phyloP scores from a whole-genome alignment of 768 basidiomycete genomes.

The Auriscalpium microsporum region DNA sequence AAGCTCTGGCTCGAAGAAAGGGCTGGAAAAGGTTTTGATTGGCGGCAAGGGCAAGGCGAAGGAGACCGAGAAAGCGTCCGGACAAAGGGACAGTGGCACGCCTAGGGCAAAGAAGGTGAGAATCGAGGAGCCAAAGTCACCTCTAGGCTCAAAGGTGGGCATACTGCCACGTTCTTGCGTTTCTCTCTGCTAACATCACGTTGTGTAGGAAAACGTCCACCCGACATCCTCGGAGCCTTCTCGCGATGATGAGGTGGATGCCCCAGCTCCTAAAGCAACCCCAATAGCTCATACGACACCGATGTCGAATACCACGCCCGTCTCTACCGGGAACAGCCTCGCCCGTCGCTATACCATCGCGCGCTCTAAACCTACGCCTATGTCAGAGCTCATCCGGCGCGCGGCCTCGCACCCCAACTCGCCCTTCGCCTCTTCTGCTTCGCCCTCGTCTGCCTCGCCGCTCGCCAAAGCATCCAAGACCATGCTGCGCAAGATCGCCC shows the following conservation, averaged over 20 bases:
- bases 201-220: not conserved
- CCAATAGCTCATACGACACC: no score
- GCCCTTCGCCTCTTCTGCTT: conserved; percentile 36
- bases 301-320: no score
- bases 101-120: not conserved
- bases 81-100: no score
- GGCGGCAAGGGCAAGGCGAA: not conserved
- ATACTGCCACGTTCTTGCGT: not conserved
- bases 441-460: conserved; percentile 45
- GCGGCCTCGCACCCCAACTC: conserved; percentile 61
- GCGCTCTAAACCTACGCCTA: conserved; percentile 40
- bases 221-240: not conserved
- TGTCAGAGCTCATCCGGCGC: conserved; percentile 70
- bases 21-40: no score
- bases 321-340: not conserved
- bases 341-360: conserved; percentile 8
- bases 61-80: not conserved
- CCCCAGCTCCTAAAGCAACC: no score
- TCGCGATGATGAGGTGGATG: not conserved
- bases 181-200: not conserved
- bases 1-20: no score
- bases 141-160: not conserved
- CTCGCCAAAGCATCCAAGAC: conserved; percentile 56
- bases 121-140: not conserved
- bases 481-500: conserved; percentile 60